Evolutionary conservation across 495 filamentous ascomycete species (phyloP).

Genomic region (Chlorociboria aeruginascens): DNA sequence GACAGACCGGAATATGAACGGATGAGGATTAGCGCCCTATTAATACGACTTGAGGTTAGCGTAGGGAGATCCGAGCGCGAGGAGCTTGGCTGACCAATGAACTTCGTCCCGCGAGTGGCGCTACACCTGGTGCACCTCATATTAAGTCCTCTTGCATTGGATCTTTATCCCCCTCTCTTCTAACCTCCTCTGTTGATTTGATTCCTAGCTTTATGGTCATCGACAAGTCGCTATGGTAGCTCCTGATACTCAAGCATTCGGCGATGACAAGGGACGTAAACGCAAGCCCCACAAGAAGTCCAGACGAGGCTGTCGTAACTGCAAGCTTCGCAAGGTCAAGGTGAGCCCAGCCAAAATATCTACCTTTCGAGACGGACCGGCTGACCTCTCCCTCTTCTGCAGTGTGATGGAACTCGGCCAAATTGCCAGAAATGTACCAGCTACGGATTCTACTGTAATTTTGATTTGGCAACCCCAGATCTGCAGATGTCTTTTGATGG

Average conservation of each 20-base stretch:
- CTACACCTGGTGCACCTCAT: neutral
- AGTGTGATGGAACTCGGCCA: constrained; percentile 37
- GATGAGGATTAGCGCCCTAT: constrained; percentile 1
- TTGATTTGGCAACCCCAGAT: constrained; percentile 16
- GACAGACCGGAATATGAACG: too few species aligned
- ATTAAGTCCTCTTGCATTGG: neutral
- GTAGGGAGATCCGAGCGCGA: neutral
- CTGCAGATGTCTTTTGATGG: constrained; percentile 24
- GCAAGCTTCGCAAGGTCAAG: constrained; percentile 35
- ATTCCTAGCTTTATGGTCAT: too few species aligned
- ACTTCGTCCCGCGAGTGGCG: neutral
- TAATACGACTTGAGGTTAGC: constrained; percentile 21
- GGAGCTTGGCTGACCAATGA: neutral
- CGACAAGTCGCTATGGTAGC: neutral
- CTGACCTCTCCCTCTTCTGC: neutral
- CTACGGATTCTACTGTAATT: constrained; percentile 33
- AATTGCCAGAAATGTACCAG: constrained; percentile 27
- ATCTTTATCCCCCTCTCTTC: neutral
- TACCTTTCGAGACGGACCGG: neutral
- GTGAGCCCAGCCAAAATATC: constrained; percentile 12
- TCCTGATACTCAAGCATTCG: neutral
- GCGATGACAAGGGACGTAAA: constrained; percentile 7
- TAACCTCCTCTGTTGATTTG: neutral
- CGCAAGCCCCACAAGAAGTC: constrained; percentile 31
- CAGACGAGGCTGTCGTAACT: constrained; percentile 32